These are phyloP conservation scores for Polygonum maritimum DNA, from an alignment of 148 eudicot genomes.

Conservation along the genomic window DNA sequence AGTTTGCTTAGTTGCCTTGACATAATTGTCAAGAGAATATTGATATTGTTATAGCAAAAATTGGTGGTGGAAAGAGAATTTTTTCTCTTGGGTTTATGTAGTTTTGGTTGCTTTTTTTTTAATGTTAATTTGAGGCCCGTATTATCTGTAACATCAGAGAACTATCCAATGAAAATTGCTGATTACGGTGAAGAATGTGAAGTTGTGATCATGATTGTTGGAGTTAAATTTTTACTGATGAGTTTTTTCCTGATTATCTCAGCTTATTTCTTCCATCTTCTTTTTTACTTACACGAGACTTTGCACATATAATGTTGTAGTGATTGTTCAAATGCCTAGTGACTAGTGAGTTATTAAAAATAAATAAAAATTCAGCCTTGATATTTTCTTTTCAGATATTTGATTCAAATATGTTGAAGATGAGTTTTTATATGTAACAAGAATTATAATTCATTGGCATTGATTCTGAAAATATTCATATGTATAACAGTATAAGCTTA, in stretches of 20 bases:
- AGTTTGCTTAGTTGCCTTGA: conserved; percentile 1
- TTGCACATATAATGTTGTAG: too few relatives aligned
- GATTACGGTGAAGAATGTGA: conserved; percentile 1
- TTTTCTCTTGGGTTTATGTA: background rate
- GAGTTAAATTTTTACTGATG: background rate
- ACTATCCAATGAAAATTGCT: background rate
- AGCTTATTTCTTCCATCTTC: background rate
- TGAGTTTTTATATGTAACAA: too few relatives aligned
- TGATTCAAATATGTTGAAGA: too few relatives aligned
- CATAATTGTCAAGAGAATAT: conserved; percentile 6
- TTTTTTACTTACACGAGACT: background rate
- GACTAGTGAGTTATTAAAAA: too few relatives aligned
- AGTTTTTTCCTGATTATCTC: background rate
- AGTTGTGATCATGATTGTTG: background rate
- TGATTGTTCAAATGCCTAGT: too few relatives aligned
- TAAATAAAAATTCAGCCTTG: too few relatives aligned
- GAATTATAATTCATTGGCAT: too few relatives aligned
- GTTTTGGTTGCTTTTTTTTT: background rate
- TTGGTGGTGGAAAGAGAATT: background rate
- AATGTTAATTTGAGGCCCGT: background rate
- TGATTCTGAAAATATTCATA: too few relatives aligned
- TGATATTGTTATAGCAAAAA: background rate
- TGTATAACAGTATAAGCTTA: too few relatives aligned
- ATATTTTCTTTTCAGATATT: too few relatives aligned
- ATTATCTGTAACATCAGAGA: background rate